A percentile compares a stretch with the other conserved stretches of the same genome.
Conservation (phyloP, 2,329 filamentous ascomycete species). For the Zalaria obscura region DNA sequence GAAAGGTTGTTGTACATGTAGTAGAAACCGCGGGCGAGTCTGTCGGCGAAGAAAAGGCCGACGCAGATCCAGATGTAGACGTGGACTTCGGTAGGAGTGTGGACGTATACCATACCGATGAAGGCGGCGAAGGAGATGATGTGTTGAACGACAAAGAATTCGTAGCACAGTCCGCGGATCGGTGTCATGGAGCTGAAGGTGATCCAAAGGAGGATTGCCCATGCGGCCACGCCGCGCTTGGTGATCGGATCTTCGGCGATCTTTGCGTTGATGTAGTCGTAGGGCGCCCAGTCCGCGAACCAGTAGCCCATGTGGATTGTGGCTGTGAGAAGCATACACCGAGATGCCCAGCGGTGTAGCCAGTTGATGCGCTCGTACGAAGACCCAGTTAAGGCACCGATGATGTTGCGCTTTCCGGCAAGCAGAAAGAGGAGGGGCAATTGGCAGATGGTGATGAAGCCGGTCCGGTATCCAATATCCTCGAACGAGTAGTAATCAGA, state of each 20-base stretch:
- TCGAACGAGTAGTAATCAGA: constrained; percentile 37
- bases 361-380: constrained; percentile 59
- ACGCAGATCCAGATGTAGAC: constrained; percentile 51
- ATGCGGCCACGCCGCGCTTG: constrained; percentile 53
- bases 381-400: constrained; percentile 47
- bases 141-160: constrained; percentile 57
- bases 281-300: constrained; percentile 46
- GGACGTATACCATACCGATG: constrained; percentile 48
- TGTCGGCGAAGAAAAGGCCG: constrained; percentile 47
- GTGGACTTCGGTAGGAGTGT: constrained; percentile 44
- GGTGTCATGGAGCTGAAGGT: constrained; percentile 48
- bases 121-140: constrained; percentile 46
- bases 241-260: constrained; percentile 49
- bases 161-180: constrained; percentile 51
- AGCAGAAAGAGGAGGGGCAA: constrained; percentile 42
- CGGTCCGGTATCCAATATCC: constrained; percentile 41
- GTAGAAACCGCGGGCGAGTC: constrained; percentile 32
- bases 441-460: constrained; percentile 38
- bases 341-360: constrained; percentile 58
- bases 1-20: constrained; percentile 25
- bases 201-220: constrained; percentile 53
- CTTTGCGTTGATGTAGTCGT: constrained; percentile 45
- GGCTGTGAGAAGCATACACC: constrained; percentile 53
- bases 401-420: constrained; percentile 40
- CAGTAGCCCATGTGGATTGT: constrained; percentile 60